A percentile compares a stretch with the other conserved stretches of the same genome.
Evolutionary conservation across 768 basidiomycete species (phyloP).

Genomic region (Obba rivulosa): DNA sequence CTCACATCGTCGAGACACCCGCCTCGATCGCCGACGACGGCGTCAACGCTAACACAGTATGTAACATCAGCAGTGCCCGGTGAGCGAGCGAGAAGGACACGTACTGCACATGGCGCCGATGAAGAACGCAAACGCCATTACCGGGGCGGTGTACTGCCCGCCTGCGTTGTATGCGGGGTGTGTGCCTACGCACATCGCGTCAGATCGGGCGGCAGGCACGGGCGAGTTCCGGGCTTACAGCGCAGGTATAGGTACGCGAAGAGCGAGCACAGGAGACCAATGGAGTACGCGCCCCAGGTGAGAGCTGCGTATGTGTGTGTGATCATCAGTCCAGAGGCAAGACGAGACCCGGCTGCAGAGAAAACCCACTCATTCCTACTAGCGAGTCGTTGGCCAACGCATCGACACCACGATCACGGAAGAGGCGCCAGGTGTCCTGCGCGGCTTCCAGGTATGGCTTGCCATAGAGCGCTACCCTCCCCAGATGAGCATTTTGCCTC

Average conservation of each 20-base stretch:
- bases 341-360: background rate
- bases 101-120: conserved; percentile 71
- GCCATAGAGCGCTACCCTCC: conserved; percentile 63
- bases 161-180: conserved; percentile 66
- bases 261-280: conserved; percentile 67
- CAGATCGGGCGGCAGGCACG: background rate
- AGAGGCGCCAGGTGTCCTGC: conserved; percentile 77
- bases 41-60: conserved; percentile 45
- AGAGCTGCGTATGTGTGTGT: conserved; percentile 39
- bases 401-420: conserved; percentile 76
- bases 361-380: conserved; percentile 63
- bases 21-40: conserved; percentile 74
- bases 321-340: background rate
- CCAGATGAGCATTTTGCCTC: background rate
- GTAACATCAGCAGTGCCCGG: no score
- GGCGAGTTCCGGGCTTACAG: conserved; percentile 35
- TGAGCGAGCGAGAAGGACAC: conserved; percentile 3
- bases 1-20: conserved; percentile 82
- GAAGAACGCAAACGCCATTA: conserved; percentile 75
- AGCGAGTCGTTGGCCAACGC: conserved; percentile 81
- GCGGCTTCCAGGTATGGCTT: conserved; percentile 78
- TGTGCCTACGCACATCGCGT: conserved; percentile 42
- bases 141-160: conserved; percentile 74
- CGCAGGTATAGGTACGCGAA: conserved; percentile 77
- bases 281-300: conserved; percentile 76